Conservation (phyloP, 495 filamentous ascomycete genomes). For the Melanomma pulvis-pyrius region DNA sequence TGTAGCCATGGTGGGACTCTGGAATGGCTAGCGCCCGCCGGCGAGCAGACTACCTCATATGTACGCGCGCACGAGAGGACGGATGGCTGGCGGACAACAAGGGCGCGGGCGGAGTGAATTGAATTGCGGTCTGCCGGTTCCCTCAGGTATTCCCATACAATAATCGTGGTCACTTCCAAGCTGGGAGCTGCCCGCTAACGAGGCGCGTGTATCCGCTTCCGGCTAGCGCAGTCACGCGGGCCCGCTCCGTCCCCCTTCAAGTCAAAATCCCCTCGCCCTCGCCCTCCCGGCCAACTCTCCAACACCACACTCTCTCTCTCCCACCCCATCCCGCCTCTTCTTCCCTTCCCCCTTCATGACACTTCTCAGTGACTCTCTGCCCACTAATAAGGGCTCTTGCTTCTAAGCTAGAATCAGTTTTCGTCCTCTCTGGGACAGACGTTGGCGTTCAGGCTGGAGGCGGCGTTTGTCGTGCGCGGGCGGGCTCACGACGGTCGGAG, state of each 20-base stretch:
- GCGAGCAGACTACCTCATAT: slow-evolving; percentile 32
- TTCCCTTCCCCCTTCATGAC: slow-evolving; percentile 23
- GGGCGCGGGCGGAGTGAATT: neutral
- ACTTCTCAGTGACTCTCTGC: slow-evolving; percentile 28
- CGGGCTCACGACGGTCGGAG: slow-evolving; percentile 17
- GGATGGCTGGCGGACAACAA: neutral
- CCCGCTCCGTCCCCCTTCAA: slow-evolving; percentile 14
- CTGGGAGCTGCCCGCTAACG: neutral
- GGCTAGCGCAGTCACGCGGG: neutral
- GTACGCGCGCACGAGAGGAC: slow-evolving; percentile 2
- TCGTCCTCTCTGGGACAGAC: slow-evolving; percentile 14
- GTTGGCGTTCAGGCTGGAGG: slow-evolving; percentile 18
- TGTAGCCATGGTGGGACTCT: slow-evolving; percentile 66
- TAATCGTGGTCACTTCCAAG: slow-evolving; percentile 16
- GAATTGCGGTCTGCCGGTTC: neutral
- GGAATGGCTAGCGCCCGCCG: slow-evolving; percentile 20
- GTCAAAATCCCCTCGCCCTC: slow-evolving; percentile 6
- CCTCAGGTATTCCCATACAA: neutral
- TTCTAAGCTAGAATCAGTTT: slow-evolving; percentile 18
- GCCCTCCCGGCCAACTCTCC: slow-evolving; percentile 23
- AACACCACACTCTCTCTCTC: slow-evolving; percentile 27
- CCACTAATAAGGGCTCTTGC: slow-evolving; percentile 28
- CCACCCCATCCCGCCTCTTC: slow-evolving; percentile 7
- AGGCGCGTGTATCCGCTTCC: slow-evolving; percentile 2
- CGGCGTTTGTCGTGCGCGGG: slow-evolving; percentile 5